Conservation (phyloP, 345 rosid species). For the Brassica juncea region DNA sequence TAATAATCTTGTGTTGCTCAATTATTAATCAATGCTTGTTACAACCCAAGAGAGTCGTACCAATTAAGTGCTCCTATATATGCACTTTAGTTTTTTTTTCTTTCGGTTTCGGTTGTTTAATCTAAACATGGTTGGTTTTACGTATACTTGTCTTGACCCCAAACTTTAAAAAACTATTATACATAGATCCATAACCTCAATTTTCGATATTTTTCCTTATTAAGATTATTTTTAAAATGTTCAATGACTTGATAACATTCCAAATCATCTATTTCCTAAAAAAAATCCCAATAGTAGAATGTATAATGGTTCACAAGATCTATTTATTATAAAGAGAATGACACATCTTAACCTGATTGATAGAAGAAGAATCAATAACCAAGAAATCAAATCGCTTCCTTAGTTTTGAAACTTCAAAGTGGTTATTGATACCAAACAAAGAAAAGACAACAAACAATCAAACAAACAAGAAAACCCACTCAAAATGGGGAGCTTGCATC, state of each 20-base stretch:
- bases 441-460: not conserved
- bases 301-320: not conserved
- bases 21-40: not conserved
- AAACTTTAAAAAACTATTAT: not conserved
- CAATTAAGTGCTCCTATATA: not conserved
- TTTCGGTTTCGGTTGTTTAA: not conserved
- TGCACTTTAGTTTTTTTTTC: not conserved
- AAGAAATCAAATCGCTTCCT: constrained; percentile 16
- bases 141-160: not conserved
- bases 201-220: not conserved
- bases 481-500: constrained; percentile 26
- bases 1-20: not conserved
- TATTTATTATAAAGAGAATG: not conserved
- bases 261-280: not conserved
- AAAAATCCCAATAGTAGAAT: not conserved
- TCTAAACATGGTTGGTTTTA: not conserved
- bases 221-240: not conserved
- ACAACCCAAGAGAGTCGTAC: not conserved
- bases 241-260: not conserved
- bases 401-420: constrained; percentile 8
- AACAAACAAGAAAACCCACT: constrained; percentile 14
- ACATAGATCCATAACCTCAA: not conserved
- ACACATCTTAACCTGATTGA: not conserved
- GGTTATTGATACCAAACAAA: not conserved
- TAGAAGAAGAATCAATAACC: constrained; percentile 5